A percentile compares a stretch with the other conserved stretches of the same genome.
Conservation (phyloP, 495 filamentous ascomycete genomes). For the Aspergillus hancockii region DNA sequence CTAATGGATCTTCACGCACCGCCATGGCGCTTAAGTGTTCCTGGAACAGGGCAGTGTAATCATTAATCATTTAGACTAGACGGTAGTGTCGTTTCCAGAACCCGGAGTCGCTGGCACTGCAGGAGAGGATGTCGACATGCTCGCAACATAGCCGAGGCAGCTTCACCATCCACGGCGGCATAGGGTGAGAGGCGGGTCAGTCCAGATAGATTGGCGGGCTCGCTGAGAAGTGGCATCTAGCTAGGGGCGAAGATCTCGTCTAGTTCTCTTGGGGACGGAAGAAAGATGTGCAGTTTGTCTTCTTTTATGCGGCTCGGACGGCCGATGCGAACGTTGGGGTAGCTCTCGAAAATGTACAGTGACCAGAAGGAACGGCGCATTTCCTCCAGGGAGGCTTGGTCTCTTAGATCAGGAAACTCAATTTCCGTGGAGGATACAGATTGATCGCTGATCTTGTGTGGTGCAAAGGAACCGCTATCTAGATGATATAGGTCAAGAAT, state of each 20-base stretch:
- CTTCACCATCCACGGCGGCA: not conserved
- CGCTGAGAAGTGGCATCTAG: too few relatives aligned
- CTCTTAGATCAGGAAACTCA: not conserved
- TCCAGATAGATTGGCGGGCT: too few relatives aligned
- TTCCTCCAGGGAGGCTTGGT: constrained; percentile 11
- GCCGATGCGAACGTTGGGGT: constrained; percentile 7
- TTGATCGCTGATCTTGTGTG: too few relatives aligned
- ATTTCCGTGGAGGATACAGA: not conserved
- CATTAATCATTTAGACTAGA: not conserved
- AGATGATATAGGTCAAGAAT: constrained; percentile 7
- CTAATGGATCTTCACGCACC: not conserved
- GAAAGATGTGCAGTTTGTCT: not conserved
- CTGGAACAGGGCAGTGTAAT: not conserved
- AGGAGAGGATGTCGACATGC: not conserved
- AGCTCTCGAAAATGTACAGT: constrained; percentile 16
- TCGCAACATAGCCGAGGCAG: not conserved
- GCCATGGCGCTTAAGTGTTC: not conserved
- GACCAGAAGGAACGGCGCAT: constrained; percentile 15
- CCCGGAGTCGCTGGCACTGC: not conserved
- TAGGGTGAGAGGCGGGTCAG: too few relatives aligned
- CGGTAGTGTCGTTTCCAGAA: not conserved
- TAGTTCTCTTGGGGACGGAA: not conserved
- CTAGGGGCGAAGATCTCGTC: not conserved
- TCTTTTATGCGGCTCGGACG: not conserved
- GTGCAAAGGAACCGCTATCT: not conserved